Evolutionary conservation across 768 basidiomycete species (phyloP), one percentile per base, ranked within the genome.

Genomic region (Clitopilus hobsonii): DNA sequence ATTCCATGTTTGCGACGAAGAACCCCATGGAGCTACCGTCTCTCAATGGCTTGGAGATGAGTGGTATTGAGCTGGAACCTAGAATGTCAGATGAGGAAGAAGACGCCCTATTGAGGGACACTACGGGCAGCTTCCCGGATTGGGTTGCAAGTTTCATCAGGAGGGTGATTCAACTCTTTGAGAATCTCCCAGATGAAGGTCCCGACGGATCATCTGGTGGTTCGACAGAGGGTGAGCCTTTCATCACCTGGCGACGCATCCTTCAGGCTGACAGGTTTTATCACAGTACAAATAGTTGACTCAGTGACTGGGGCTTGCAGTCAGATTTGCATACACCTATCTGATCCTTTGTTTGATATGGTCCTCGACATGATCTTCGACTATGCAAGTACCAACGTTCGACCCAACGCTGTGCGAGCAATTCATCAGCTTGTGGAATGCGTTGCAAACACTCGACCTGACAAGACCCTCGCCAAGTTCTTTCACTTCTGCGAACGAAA

Each of bases 401-500:
- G 91, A 23, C 78, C 90, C 23, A 95, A 94, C 67, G 88, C 91
- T 22, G 89, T 94, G 38, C 83, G 90, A 54, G 90, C 88, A 2
- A 88, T 94, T 24, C 90, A 93, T 61, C 86, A 91, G 60, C 75
- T 97, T 3, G 88, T 94, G 28, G 85, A 89, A 69, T 91, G 89
- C 63, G 81, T 95, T 22, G 88, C 92, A 3, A 89, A 91, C 55
- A 89, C 89, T 18, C 72, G 91, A 61, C 84, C 92, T 3, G 72
- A 66, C 51, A 92, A 92, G 70, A 89, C 89, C 1, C 72, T 94
- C 48, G 84, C 79, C 18, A 88, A 84, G 61, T 91, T 96, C 69
- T 77, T 92, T 57, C 83, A 85, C 0, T 81, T 90, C 38, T 92
- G 90, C 66, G 71, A 77, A 25, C 69, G 71, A 14, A 89, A 86